Base-by-base conservation (phyloP, 805 yeast species). In the Isabelozyma pseudorhagii region DNA sequence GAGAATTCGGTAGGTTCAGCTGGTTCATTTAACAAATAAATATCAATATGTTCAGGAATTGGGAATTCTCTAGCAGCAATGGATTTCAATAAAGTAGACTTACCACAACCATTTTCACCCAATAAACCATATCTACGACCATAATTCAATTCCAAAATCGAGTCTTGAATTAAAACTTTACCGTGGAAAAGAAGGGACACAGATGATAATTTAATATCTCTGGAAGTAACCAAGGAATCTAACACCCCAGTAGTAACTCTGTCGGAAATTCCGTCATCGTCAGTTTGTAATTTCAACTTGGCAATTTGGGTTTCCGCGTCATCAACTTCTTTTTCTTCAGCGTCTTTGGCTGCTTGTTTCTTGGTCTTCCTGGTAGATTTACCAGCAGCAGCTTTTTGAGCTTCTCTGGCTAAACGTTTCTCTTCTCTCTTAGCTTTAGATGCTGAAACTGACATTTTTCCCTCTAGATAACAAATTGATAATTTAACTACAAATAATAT, bases 51-150 rank as follows among this genome's bases (percentile, higher is more conserved):
- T 57, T 86, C 94, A 42, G 99, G 98, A 60, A 93, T 80, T 51
- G 99, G 99, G 74, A 80, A 94, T 74, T 94, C 99, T 71, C 97
- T 84, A 46, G 96, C 96, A 51, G 98, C 97, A 61, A 94, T 72
- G 40, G 98, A 87, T 72, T 89, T 89, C 68, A 94, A 77, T 63
- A 94, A 85, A 21, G 99, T 94, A 44, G 97, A 91, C 75, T 94
- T 94, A 77, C 99, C 99, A 78, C 98, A 94, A 58, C 99, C 99
- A 72, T 94, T 94, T 74, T 92, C 98, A 65, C 99, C 99, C 66
- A 94, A 80, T 54, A 94, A 80, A 76, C 99, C 99, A 69, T 94
- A 94, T 74, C 97, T 86, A 77, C 97, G 87, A 68, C 98, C 99
- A 71, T 85, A 93, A 77, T 94, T 94, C 73, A 94, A 83, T 77